Base-by-base conservation (phyloP, 2,329 filamentous ascomycete species). In the Sclerotinia sclerotiorum region DNA sequence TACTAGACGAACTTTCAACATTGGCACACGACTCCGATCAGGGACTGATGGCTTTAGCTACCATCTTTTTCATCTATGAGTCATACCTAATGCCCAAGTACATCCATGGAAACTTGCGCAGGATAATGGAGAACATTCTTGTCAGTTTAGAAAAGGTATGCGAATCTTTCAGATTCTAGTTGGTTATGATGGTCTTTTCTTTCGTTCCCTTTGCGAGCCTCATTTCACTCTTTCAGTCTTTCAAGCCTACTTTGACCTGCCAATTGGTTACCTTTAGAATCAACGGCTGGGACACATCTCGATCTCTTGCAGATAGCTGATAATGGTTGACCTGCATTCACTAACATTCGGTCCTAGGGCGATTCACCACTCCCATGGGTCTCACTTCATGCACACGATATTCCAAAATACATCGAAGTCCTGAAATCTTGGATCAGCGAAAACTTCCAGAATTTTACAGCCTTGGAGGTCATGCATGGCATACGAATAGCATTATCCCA, bases 21-120 rank as follows among this genome's bases (percentile, higher is more conserved):
- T 19, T 61, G 32, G 51, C 61, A 1, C 13, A 58, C 21, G 56
- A 44, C 11, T 60, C 52, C 5, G 44, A 70, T 24, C 44, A 70
- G 10, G 24, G 39, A 5, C 2, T 32, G 10, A 39, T 67, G 58
- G n/a, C 15, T 13, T 24, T 71, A 13, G 39, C 67, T 8, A 68
- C 57, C 15, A 68, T 70, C 0, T 69, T 55, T 49, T 72, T 68
- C 55, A 54, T 70, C 27, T 70, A 68, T 27, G 46, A 44, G n/a
- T 24, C 63, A 6, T 56, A 54, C 2, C 55, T 72, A 49, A 70
- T 73, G 60, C 69, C 71, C 13, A 29, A 24, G 4, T 70, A 66
- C 48, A 68, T 61, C 19, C 70, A 72, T 29, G 64, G 68, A 3
- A 48, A 56, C 32, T 27, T 73, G 46, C 48, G 32, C 19, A 4